Evolutionary conservation across 1,284 basidiomycete species (phyloP).

Genomic region (Rhodotorula sp.): DNA sequence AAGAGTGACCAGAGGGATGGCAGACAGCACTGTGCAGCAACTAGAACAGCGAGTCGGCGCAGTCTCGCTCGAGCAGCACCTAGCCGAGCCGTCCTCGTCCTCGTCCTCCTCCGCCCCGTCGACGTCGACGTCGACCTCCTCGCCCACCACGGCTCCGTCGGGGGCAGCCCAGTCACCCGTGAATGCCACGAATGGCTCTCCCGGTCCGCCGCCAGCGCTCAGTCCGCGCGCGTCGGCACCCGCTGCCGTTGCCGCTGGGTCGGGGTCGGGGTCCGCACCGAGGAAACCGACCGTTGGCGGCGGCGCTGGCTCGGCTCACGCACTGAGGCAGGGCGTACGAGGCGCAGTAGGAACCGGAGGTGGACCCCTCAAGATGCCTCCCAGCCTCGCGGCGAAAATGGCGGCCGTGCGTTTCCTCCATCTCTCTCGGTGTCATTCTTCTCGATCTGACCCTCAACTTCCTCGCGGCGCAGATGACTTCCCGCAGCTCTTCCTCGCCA

Average conservation of each 20-base stretch:
- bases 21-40: background rate
- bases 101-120: background rate
- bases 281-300: background rate
- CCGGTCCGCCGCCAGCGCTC: background rate
- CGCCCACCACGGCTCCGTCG: background rate
- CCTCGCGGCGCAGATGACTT: conserved; percentile 41
- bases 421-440: conserved; percentile 22
- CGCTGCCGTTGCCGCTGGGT: background rate
- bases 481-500: conserved; percentile 39
- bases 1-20: too few relatives aligned
- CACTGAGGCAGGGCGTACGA: conserved; percentile 18
- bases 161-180: background rate
- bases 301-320: background rate
- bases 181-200: background rate
- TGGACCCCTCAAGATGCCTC: conserved; percentile 61
- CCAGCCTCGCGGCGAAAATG: conserved; percentile 88
- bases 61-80: background rate
- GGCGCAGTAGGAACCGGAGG: conserved; percentile 1
- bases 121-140: background rate
- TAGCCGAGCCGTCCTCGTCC: background rate
- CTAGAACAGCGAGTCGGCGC: background rate
- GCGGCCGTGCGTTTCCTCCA: conserved; percentile 62
- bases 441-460: background rate
- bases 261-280: too few relatives aligned
- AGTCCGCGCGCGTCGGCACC: conserved; percentile 13